Percentiles rank a stretch among this genome's conserved stretches.
Conservation (phyloP, 164 flowering plant species). For the Annona squamosa region DNA sequence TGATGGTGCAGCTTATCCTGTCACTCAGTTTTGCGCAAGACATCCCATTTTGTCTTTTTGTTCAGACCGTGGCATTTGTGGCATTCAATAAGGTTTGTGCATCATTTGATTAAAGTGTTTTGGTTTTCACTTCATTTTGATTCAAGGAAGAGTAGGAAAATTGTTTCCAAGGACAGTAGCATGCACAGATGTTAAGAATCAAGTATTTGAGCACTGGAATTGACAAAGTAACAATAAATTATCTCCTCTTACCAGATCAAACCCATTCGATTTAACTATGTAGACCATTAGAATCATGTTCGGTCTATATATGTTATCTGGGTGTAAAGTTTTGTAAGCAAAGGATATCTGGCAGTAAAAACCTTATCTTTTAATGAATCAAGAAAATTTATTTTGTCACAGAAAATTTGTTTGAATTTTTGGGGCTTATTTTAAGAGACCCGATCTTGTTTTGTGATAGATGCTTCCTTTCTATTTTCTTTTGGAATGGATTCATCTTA, state of each 20-base stretch:
- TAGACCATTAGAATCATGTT: no score
- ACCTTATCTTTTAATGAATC: no score
- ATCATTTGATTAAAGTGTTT: neutral
- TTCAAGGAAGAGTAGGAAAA: neutral
- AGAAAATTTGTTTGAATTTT: no score
- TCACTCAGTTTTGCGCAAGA: conserved; percentile 56
- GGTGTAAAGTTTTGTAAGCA: no score
- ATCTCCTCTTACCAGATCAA: neutral
- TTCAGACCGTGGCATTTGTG: conserved; percentile 90
- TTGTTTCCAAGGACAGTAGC: neutral
- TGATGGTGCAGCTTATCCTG: conserved; percentile 72
- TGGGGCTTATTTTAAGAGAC: no score
- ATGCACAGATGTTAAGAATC: neutral
- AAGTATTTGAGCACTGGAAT: neutral
- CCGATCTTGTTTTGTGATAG: neutral
- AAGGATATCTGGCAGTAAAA: no score
- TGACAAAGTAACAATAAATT: neutral
- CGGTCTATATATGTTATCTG: no score
- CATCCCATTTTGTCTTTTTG: conserved; percentile 74
- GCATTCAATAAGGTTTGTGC: conserved; percentile 85
- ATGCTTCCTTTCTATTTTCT: neutral
- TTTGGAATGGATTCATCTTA: neutral
- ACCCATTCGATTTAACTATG: neutral
- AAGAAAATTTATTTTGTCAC: no score
- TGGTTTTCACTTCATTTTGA: neutral